Conservation (phyloP, 192 early-diverging fungal species). For the Mortierella antarctica region DNA sequence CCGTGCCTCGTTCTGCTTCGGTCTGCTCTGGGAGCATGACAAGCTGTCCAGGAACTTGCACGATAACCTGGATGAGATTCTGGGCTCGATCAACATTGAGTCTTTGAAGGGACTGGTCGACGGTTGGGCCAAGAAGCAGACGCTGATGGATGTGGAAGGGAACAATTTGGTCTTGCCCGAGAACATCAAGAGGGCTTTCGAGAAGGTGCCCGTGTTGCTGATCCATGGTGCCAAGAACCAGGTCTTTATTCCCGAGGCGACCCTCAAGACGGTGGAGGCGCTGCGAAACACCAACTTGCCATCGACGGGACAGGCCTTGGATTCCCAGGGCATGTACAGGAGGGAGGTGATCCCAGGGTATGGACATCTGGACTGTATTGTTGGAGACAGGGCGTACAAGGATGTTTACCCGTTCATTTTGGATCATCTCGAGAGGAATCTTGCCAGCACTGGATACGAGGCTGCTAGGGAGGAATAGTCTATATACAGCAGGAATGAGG, state of each 20-base stretch:
- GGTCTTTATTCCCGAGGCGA: slow-evolving; percentile 43
- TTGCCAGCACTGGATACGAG: slow-evolving; percentile 26
- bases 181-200: slow-evolving; percentile 33
- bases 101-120: slow-evolving; percentile 28
- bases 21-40: slow-evolving; percentile 52
- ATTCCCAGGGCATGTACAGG: slow-evolving; percentile 42
- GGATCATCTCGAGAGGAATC: slow-evolving; percentile 21
- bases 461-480: slow-evolving; percentile 15
- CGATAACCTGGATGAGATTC: slow-evolving; percentile 46
- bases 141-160: slow-evolving; percentile 23
- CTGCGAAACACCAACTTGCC: slow-evolving; percentile 32
- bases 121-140: slow-evolving; percentile 28
- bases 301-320: slow-evolving; percentile 25
- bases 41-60: slow-evolving; percentile 53
- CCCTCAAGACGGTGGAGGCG: slow-evolving; percentile 32
- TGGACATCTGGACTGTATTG: slow-evolving; percentile 49
- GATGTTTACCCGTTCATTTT: slow-evolving; percentile 44
- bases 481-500: no score
- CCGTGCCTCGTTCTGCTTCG: slow-evolving; percentile 46
- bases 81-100: slow-evolving; percentile 50
- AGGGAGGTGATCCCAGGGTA: slow-evolving; percentile 36
- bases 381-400: slow-evolving; percentile 38
- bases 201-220: slow-evolving; percentile 47
- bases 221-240: slow-evolving; percentile 56
- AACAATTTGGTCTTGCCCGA: slow-evolving; percentile 39